Evolutionary conservation across 768 basidiomycete genomes (phyloP).

Genomic region (Leccinum subgranulosum): DNA sequence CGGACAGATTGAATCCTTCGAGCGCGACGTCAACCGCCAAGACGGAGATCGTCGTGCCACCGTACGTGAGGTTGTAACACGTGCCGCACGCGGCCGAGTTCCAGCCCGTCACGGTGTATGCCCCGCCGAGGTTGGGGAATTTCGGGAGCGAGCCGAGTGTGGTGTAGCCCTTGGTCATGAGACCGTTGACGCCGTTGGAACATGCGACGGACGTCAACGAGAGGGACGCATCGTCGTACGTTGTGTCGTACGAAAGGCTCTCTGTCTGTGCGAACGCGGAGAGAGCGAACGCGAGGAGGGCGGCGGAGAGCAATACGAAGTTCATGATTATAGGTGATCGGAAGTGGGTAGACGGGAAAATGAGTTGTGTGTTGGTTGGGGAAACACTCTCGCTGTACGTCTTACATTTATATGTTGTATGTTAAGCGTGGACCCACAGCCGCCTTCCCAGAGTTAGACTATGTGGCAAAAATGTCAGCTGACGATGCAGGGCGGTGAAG

Average conservation of each 20-base stretch:
- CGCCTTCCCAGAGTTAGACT: not conserved
- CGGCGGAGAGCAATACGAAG: slow-evolving; percentile 9
- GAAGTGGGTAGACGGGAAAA: not conserved
- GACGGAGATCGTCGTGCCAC: slow-evolving; percentile 12
- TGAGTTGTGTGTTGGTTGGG: not conserved
- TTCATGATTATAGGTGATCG: slow-evolving; percentile 21
- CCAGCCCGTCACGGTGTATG: slow-evolving; percentile 29
- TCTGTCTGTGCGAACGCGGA: slow-evolving; percentile 13
- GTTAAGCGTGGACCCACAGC: not conserved
- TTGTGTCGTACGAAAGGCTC: slow-evolving; percentile 30
- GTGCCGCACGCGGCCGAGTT: slow-evolving; percentile 17
- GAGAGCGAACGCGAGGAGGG: slow-evolving; percentile 14
- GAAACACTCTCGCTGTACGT: not conserved
- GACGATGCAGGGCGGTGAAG: not conserved
- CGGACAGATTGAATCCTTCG: slow-evolving; percentile 46
- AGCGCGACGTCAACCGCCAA: slow-evolving; percentile 29
- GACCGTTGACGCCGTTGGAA: slow-evolving; percentile 32
- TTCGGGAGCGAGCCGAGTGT: slow-evolving; percentile 32
- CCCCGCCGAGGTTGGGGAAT: slow-evolving; percentile 35
- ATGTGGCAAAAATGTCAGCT: slow-evolving; percentile 1
- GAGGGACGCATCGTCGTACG: slow-evolving; percentile 26
- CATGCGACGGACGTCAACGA: slow-evolving; percentile 27
- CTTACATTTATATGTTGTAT: slow-evolving; percentile 15
- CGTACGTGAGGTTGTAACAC: slow-evolving; percentile 32
- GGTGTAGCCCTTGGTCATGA: slow-evolving; percentile 28